Conservation (phyloP, 192 early-diverging fungal species). For the Lunasporangiospora selenospora region DNA sequence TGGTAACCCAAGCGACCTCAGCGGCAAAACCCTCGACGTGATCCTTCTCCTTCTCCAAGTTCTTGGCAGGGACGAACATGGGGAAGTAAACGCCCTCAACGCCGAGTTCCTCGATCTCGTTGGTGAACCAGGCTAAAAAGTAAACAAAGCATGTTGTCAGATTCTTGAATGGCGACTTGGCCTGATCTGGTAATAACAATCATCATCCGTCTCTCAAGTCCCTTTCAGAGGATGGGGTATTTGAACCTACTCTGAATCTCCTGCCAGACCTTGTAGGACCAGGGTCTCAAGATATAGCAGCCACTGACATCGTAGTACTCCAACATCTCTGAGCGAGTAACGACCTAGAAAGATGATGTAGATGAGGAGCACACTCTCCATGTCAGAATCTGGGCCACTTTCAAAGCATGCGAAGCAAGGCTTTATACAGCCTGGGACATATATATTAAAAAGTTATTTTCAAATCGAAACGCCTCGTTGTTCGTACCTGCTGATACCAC, state of each 20-base stretch:
- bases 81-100: slow-evolving; percentile 99
- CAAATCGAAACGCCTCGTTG: not conserved
- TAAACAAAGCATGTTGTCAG: too few relatives aligned
- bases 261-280: slow-evolving; percentile 97
- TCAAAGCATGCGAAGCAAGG: too few relatives aligned
- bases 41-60: slow-evolving; percentile 96
- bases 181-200: too few relatives aligned
- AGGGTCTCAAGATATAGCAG: slow-evolving; percentile 98
- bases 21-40: slow-evolving; percentile 99
- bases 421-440: not conserved
- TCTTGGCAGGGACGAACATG: slow-evolving; percentile 94
- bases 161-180: too few relatives aligned
- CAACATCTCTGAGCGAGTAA: slow-evolving; percentile 95
- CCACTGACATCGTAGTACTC: slow-evolving; percentile 99
- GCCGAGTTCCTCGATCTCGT: slow-evolving; percentile 87
- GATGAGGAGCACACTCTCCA: slow-evolving; percentile 3
- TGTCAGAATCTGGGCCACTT: too few relatives aligned
- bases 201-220: too few relatives aligned
- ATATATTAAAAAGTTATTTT: not conserved
- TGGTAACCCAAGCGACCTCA: slow-evolving; percentile 99
- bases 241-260: slow-evolving; percentile 82
- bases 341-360: slow-evolving; percentile 55
- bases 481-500: slow-evolving; percentile 88
- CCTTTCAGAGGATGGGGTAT: too few relatives aligned
- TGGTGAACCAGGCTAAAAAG: slow-evolving; percentile 94